Evolutionary conservation across 306 rosid species (phyloP), one percentile per base, ranked within the genome.

Genomic region (Luffa aegyptiaca): DNA sequence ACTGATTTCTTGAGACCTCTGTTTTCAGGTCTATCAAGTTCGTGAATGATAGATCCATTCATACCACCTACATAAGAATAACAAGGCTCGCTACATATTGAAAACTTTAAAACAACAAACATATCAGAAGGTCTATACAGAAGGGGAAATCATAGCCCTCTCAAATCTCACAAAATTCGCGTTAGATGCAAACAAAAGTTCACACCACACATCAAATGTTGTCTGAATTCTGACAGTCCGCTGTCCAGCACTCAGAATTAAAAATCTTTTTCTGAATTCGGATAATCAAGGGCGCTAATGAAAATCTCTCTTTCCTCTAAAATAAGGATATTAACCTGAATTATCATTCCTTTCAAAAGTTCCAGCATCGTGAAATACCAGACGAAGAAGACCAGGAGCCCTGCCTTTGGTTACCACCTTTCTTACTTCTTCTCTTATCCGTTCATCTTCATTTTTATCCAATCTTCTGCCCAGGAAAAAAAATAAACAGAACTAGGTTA

Each of bases 311-410:
- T 71, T 12, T 46, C 76, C 18, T 26, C 13, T 48, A 48, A 73
- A 45, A 73, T 33, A 73, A 73, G 61, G 26, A 73, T 31, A 14
- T 74, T 4, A 55, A 93, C 97, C 97, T 81, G 97, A 86, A 80
- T 83, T 84, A 44, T 89, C 92, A 82, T 83, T 82, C 42, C 81
- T 77, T 51, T 90, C 94, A 86, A 89, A 95, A 75, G 99, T 91
- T 77, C 97, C 99, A 0, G 99, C 97, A 80, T 93, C 97, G 31
- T 93, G 99, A 82, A 95, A 95, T 70, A 93, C 99, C 85, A 93
- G 55, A 44, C 97, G 97, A 82, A 95, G 99, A 76, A 93, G 87
- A 37, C 93, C 97, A 2, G 99, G 91, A 1, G 97, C 96, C 83
- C 87, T 91, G 69, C 82, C 90, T 77, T 86, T 93, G 0, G 97